Base-by-base conservation (phyloP, 2,329 filamentous ascomycete genomes). In the Esteya vermicola region DNA sequence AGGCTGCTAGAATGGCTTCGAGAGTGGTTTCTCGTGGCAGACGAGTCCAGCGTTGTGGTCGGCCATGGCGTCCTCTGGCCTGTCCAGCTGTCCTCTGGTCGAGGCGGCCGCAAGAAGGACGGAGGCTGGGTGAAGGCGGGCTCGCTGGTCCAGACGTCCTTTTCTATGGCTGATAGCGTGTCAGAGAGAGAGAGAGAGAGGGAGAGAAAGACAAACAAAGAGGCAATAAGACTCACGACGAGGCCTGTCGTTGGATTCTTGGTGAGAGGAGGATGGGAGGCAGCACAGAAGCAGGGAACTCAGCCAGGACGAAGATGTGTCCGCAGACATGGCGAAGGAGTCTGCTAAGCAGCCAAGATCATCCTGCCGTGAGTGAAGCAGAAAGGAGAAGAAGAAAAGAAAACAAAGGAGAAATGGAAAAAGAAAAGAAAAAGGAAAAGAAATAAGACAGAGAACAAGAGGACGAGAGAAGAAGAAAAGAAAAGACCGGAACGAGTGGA, bases 201-300 rank as follows among this genome's bases (percentile, higher is more conserved):
- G 14, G 27, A 1, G 18, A 16, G 5, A 19, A 10, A 9, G 30
- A 6, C 9, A 6, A 5, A 12, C 9, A 26, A 9, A 20, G 28
- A 21, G n/a, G 12, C 7, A 6, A 30, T 6, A 13, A 25, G 7
- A 32, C 39, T 19, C 16, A 23, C 37, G 27, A 12, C 34, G 23
- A 10, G 27, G 25, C 26, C 27, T 31, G 25, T 21, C 20, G 14
- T 20, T 32, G 14, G 19, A 8, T 6, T 28, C 12, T 22, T 25
- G 21, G 16, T 31, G 36, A 9, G 43, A 41, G 2, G 46, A 43
- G 2, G 45, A 36, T 45, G 62, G 58, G 46, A 53, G 51, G 51
- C 67, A 70, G 51, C 67, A 70, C 42, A 58, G 56, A 42, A 58
- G 56, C 46, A 70, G 46, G 43, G 60, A 62, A 47, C 60, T 57